Base-by-base conservation (phyloP, 768 basidiomycete genomes). In the Roridomyces roridus region DNA sequence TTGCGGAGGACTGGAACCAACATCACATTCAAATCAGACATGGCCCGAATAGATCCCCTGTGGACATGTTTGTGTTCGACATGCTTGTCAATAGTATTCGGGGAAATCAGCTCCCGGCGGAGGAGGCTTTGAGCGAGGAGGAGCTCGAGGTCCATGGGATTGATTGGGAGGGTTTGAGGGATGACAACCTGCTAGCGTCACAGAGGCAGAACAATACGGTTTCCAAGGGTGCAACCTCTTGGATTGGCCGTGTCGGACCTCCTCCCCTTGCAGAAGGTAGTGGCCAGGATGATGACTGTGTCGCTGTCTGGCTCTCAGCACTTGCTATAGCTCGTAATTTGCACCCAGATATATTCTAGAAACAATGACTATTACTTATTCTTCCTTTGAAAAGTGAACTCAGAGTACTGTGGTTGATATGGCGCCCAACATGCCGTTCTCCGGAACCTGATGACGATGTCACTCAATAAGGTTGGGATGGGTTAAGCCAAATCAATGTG, bases 1-100 rank as follows among this genome's bases (percentile, higher is more conserved):
- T 71, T 69, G 65, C 64, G 0, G 53, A 65, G 4, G 35, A 63
- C 4, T 78, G 76, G 76, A 78, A 79, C 44, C 25, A 64, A 6
- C 76, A 78, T 55, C 53, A 31, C 0, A 37, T 77, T 9, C 40
- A 48, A 1, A 29, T 68, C 9, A 53, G 40, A 5, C 62, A 66
- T 17, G 42, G 67, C 18, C 51, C 37, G 0, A 36, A 57, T n/a
- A 43, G 57, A 0, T 67, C 40, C 9, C 73, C 74, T 0, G 47
- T 46, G 3, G 67, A 75, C n/a, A 65, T 76, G 63, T 72, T 62
- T 47, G 26, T 65, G 10, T 73, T 71, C 55, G 69, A 70, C 11
- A 70, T 74, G 65, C 12, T 73, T 1, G 25, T 65, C 28, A 44
- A 74, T 39, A 73, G 75, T 4, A 20, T 61, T 2, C 60, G 65